Evolutionary conservation across 2,329 filamentous ascomycete species (phyloP).

Genomic region (Elsinoe fawcettii): DNA sequence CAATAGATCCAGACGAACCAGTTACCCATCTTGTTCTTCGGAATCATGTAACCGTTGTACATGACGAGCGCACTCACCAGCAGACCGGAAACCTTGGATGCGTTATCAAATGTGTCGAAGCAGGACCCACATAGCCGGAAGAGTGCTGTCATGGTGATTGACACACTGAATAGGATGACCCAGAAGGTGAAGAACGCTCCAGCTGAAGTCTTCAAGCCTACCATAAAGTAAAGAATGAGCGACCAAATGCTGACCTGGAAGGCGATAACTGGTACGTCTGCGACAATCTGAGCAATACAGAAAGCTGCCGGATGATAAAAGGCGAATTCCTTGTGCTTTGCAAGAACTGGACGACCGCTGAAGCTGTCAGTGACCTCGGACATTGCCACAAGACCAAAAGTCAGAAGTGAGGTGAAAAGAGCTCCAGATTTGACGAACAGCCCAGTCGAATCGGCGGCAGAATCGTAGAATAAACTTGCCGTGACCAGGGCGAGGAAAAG

Average conservation of each 20-base stretch:
- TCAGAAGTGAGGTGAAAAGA: constrained; percentile 57
- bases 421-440: constrained; percentile 58
- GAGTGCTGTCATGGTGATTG: constrained; percentile 39
- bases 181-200: constrained; percentile 56
- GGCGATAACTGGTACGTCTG: constrained; percentile 47
- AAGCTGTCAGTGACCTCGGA: constrained; percentile 55
- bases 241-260: constrained; percentile 38
- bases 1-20: constrained; percentile 44
- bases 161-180: constrained; percentile 39
- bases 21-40: constrained; percentile 34
- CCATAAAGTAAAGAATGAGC: constrained; percentile 21
- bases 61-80: constrained; percentile 25
- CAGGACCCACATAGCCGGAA: constrained; percentile 37
- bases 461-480: constrained; percentile 61
- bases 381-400: constrained; percentile 55
- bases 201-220: constrained; percentile 36
- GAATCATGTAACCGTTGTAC: constrained; percentile 29
- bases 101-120: constrained; percentile 26
- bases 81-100: constrained; percentile 28
- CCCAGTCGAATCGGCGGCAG: constrained; percentile 49
- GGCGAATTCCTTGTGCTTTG: constrained; percentile 39
- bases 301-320: constrained; percentile 37
- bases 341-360: constrained; percentile 38
- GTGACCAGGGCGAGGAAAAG: constrained; percentile 54
- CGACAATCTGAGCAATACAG: constrained; percentile 45